Base-by-base conservation (phyloP, 2,329 filamentous ascomycete genomes). In the Pleurostoma richardsiae region DNA sequence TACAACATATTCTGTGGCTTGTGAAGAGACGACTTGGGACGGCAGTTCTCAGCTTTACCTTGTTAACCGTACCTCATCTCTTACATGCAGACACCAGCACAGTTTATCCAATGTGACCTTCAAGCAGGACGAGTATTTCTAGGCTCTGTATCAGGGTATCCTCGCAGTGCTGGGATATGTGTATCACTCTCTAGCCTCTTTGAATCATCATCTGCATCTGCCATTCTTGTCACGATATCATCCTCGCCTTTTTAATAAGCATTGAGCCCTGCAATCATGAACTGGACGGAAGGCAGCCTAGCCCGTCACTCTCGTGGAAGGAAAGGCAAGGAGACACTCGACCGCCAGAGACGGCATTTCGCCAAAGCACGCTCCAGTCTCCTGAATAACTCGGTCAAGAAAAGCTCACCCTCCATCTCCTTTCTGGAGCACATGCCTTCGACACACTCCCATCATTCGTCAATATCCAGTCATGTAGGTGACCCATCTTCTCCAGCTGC, bases 241-340 rank as follows among this genome's bases (percentile, higher is more conserved):
- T 2, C 19, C 19, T 19, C 19, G 19, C 19, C 19, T 19, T 19
- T 19, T 19, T 19, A 19, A 19, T 19, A 2, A 19, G 19, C 19
- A 19, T 19, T 2, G 19, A 19, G 19, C 19, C 19, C 19, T 27
- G 11, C 40, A 38, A 45, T 26, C 45, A 76, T 76, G 73, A 76
- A 76, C 54, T 76, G 72, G 72, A 76, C 71, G 3, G 73, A 73
- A 51, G 71, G 71, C 29, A 70, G 62, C 42, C 61, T 75, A 39
- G 64, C 67, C 39, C 71, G 71, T 49, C 66, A 71, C 54, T 66
- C 63, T 49, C 68, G 62, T 7, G 59, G 58, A 36, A 58, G 56
- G 38, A 56, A 61, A 48, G 61, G 59, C 44, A 68, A 66, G 40
- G 57, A 61, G 26, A 52, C 62, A 28, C 56, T 64, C 30, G 57